Percentiles rank a stretch among this genome's conserved stretches.
phyloP scores from a whole-genome alignment of 2,329 filamentous ascomycete species.

The Lecanicillium sp. region DNA sequence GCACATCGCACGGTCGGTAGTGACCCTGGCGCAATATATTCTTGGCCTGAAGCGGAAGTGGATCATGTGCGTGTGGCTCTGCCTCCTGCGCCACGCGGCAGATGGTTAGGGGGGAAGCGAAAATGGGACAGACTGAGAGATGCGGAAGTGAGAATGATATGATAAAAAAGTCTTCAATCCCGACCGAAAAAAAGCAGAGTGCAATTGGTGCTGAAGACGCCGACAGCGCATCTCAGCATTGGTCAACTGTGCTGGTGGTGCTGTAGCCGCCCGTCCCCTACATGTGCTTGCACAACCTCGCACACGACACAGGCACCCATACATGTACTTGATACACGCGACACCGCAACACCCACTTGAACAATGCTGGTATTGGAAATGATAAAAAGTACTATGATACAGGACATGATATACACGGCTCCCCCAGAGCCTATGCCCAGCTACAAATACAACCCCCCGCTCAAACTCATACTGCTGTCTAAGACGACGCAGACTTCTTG shows the following conservation, averaged over 20 bases:
- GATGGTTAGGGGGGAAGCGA: not conserved
- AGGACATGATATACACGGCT: slow-evolving; percentile 14
- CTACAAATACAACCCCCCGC: slow-evolving; percentile 5
- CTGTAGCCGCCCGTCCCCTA: no score
- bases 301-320: not conserved
- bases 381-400: no score
- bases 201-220: no score
- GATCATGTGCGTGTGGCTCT: slow-evolving; percentile 10
- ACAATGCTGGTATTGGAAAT: slow-evolving; percentile 7
- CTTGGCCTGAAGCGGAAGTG: slow-evolving; percentile 12
- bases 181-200: no score
- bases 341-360: not conserved
- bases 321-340: not conserved
- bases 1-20: no score
- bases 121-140: not conserved
- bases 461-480: not conserved
- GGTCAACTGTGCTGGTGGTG: no score
- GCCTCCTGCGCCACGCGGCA: not conserved
- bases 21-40: not conserved
- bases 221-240: no score
- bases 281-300: no score
- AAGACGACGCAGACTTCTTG: slow-evolving; percentile 38
- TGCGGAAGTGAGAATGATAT: no score
- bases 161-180: no score
- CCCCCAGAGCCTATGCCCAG: slow-evolving; percentile 10